Conservation (phyloP, 768 basidiomycete genomes). For the Amanita thiersii region DNA sequence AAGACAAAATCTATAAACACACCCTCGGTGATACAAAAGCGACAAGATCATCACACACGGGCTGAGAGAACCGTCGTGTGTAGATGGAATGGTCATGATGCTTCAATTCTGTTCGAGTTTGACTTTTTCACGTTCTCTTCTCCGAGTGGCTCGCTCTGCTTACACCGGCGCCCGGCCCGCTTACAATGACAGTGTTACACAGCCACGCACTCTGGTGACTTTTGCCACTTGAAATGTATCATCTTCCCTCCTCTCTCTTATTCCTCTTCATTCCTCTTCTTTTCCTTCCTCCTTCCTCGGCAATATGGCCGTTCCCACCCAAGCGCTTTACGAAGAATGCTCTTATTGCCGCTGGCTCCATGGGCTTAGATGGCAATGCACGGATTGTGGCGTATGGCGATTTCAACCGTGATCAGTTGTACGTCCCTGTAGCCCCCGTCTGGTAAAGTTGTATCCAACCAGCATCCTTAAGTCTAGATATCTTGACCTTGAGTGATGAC, state of each 20-base stretch:
- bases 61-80: no score
- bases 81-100: no score
- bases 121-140: neutral
- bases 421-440: constrained; percentile 21
- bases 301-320: constrained; percentile 79
- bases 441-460: constrained; percentile 2
- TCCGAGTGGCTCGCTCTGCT: neutral
- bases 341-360: constrained; percentile 68
- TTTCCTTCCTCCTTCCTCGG: constrained; percentile 15
- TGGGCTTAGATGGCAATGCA: constrained; percentile 68
- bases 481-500: constrained; percentile 68
- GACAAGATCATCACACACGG: no score
- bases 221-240: neutral
- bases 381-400: constrained; percentile 88
- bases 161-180: no score
- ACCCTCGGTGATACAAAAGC: neutral
- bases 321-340: constrained; percentile 81
- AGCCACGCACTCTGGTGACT: neutral
- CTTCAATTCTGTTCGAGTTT: no score
- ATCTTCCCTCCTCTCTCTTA: constrained; percentile 3
- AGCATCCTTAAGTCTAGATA: constrained; percentile 53
- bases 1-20: neutral
- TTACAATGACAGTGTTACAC: no score
- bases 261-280: constrained; percentile 7
- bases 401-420: constrained; percentile 96